phyloP scores from a whole-genome alignment of 2,329 filamentous ascomycete genomes.

The Fusarium subglutinans region DNA sequence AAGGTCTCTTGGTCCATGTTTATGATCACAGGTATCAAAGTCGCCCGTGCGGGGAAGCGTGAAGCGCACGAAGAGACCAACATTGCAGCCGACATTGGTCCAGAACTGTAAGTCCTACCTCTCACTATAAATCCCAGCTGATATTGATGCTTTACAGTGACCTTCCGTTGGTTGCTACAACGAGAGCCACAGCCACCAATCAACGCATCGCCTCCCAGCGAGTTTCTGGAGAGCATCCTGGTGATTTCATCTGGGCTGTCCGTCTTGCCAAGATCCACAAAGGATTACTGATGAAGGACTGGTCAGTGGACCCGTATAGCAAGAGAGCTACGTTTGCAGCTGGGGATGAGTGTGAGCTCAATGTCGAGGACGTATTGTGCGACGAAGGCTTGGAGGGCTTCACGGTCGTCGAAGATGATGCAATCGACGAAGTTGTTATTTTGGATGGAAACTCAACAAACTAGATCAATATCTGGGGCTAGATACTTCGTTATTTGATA shows the following conservation, averaged over 20 bases:
- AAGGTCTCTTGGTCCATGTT: neutral
- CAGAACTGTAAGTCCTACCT: neutral
- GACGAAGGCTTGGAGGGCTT: neutral
- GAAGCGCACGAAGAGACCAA: neutral
- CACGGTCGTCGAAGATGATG: neutral
- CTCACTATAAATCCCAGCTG: rapidly evolving
- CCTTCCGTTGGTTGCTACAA: neutral
- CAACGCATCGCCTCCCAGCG: neutral
- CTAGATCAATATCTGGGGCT: rapidly evolving
- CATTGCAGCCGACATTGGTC: rapidly evolving
- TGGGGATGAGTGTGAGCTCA: neutral
- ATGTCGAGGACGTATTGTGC: rapidly evolving
- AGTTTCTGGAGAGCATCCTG: neutral
- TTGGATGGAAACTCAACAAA: rapidly evolving
- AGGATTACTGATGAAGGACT: neutral
- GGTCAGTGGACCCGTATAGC: neutral
- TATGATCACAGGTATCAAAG: neutral
- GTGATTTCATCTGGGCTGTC: neutral
- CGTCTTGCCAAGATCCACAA: neutral
- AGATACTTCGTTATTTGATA: rapidly evolving
- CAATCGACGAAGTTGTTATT: neutral
- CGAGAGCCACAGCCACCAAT: neutral
- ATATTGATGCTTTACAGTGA: neutral
- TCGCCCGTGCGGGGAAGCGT: neutral
- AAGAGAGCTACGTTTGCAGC: neutral